Evolutionary conservation across 371 early-diverging fungal genomes (phyloP).

Genomic region (Conidiobolus incongruus): DNA sequence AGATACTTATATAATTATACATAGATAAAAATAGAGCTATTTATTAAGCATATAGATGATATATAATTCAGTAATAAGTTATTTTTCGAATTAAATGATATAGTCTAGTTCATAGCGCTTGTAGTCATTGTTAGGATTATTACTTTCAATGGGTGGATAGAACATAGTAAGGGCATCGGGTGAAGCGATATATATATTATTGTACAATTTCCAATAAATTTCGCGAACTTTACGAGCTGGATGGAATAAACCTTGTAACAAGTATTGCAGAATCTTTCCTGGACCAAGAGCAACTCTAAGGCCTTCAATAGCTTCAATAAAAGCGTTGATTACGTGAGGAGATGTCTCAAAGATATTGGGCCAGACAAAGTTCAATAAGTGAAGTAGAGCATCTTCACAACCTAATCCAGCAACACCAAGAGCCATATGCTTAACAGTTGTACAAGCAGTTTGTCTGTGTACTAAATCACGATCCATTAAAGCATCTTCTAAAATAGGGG

Average conservation of each 20-base stretch:
- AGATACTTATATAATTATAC: no score
- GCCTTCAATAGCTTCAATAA: constrained; percentile 91
- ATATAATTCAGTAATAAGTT: not conserved
- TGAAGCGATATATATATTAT: constrained; percentile 74
- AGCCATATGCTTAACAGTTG: constrained; percentile 75
- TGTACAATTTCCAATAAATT: constrained; percentile 95
- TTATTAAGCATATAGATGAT: no score
- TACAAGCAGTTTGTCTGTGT: constrained; percentile 90
- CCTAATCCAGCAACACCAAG: constrained; percentile 77
- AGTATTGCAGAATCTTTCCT: constrained; percentile 59
- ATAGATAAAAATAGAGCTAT: no score
- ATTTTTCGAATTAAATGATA: constrained; percentile 3
- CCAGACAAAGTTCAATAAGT: constrained; percentile 90
- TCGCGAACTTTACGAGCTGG: constrained; percentile 91
- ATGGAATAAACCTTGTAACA: constrained; percentile 90
- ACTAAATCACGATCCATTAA: constrained; percentile 93
- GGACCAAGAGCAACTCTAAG: constrained; percentile 79
- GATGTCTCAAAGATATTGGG: constrained; percentile 95
- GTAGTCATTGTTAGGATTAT: constrained; percentile 50
- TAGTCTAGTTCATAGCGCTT: constrained; percentile 44
- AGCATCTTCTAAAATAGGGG: constrained; percentile 90
- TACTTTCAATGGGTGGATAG: constrained; percentile 75
- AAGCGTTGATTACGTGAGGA: constrained; percentile 92
- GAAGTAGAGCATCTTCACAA: constrained; percentile 82
- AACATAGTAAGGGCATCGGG: constrained; percentile 81